phyloP scores from a whole-genome alignment of 2,329 filamentous ascomycete genomes.

The Calonectria honghensis region DNA sequence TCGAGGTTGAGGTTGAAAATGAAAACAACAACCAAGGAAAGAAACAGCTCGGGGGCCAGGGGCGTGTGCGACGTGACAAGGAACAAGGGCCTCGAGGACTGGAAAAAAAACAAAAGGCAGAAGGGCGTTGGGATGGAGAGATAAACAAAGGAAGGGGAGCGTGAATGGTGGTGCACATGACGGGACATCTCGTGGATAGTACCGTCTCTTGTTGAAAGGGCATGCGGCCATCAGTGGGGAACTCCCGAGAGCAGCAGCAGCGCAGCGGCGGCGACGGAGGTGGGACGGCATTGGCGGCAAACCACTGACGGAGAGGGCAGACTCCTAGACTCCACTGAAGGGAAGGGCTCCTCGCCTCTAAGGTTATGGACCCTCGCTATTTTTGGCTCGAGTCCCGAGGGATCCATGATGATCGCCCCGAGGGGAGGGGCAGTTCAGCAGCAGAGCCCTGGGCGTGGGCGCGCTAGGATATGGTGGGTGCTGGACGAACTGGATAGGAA shows the following conservation, averaged over 20 bases:
- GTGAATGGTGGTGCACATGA: constrained; percentile 25
- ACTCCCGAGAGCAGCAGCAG: constrained; percentile 5
- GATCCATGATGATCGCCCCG: constrained; percentile 24
- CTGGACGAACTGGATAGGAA: background rate
- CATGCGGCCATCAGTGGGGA: constrained; percentile 19
- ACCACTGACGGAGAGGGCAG: constrained; percentile 4
- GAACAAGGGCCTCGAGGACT: constrained; percentile 11
- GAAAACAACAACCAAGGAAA: constrained; percentile 2
- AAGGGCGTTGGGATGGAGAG: constrained; percentile 15
- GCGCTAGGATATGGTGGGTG: background rate
- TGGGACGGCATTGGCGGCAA: constrained; percentile 23
- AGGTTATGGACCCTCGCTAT: constrained; percentile 28
- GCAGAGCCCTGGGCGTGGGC: background rate
- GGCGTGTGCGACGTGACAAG: constrained; percentile 10
- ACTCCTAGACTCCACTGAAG: background rate
- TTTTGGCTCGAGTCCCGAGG: constrained; percentile 27
- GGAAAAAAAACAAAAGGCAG: background rate
- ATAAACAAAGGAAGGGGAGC: constrained; percentile 22
- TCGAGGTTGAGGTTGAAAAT: background rate
- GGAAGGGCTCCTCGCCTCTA: background rate
- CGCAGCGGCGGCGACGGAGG: background rate
- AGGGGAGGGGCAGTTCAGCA: constrained; percentile 10
- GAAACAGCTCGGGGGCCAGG: background rate
- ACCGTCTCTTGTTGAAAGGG: constrained; percentile 23
- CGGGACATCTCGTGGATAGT: constrained; percentile 26